These are phyloP conservation scores for Styphnolobium japonicum DNA, from an alignment of 306 rosid species.

Conservation along the genomic window DNA sequence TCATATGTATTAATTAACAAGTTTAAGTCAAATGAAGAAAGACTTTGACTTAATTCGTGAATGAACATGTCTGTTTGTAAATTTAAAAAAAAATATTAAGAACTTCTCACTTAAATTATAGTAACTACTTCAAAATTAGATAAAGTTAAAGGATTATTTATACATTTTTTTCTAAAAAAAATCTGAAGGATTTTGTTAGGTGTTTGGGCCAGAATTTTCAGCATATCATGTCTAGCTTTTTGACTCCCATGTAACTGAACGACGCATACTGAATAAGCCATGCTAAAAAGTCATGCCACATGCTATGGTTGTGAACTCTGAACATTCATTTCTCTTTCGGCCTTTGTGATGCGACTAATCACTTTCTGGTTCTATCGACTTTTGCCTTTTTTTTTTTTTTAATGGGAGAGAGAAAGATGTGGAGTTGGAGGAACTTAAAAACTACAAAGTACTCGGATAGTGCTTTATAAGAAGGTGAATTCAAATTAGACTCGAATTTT, in stretches of 20 bases:
- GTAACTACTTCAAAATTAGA: too few relatives aligned
- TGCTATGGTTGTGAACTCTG: not conserved
- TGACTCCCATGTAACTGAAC: not conserved
- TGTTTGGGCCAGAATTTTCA: not conserved
- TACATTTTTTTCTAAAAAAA: too few relatives aligned
- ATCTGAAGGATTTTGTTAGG: not conserved
- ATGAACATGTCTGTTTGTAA: too few relatives aligned
- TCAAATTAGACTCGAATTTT: not conserved
- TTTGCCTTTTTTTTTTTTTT: not conserved
- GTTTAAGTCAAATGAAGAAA: too few relatives aligned
- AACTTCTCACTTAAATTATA: too few relatives aligned
- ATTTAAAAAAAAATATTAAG: too few relatives aligned
- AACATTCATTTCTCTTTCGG: not conserved
- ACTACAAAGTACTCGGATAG: not conserved
- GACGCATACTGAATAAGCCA: not conserved
- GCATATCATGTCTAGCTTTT: not conserved
- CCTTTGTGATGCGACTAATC: constrained; percentile 7
- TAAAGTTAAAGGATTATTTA: too few relatives aligned
- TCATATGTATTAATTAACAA: too few relatives aligned
- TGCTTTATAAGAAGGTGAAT: not conserved
- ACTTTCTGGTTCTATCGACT: constrained; percentile 13
- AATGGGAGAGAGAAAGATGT: not conserved
- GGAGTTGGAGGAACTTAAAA: not conserved
- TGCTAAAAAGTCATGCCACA: not conserved
- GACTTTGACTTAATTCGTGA: too few relatives aligned